Percentiles rank a stretch among this genome's conserved stretches.
phyloP scores from a whole-genome alignment of 805 yeast species.

The Millerozyma miso region DNA sequence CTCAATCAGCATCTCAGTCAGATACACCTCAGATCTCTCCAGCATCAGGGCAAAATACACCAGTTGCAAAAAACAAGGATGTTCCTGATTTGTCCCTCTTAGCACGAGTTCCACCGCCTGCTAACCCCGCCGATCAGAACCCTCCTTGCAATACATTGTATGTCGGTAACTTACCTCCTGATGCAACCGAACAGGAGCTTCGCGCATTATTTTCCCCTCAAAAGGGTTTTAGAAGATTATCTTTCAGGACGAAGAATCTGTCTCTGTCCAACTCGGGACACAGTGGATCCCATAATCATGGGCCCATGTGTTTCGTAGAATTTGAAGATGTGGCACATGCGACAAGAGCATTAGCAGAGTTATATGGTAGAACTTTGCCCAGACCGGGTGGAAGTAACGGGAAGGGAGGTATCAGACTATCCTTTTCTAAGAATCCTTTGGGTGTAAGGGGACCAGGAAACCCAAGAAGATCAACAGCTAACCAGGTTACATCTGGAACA shows the following conservation, averaged over 20 bases:
- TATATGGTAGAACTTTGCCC: slow-evolving; percentile 89
- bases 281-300: slow-evolving; percentile 53
- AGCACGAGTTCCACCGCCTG: slow-evolving; percentile 84
- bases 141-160: slow-evolving; percentile 97
- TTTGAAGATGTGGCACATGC: slow-evolving; percentile 95
- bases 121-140: slow-evolving; percentile 98
- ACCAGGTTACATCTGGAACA: slow-evolving; percentile 18
- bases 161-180: slow-evolving; percentile 96
- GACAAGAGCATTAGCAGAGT: slow-evolving; percentile 86
- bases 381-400: slow-evolving; percentile 64
- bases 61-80: slow-evolving; percentile 23
- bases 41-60: slow-evolving; percentile 9
- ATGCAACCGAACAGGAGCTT: slow-evolving; percentile 90
- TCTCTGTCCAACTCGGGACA: slow-evolving; percentile 23
- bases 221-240: slow-evolving; percentile 86
- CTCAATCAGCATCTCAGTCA: slow-evolving; percentile 6
- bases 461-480: slow-evolving; percentile 37
- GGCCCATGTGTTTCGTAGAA: slow-evolving; percentile 99
- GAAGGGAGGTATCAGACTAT: slow-evolving; percentile 91
- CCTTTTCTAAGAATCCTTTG: slow-evolving; percentile 93
- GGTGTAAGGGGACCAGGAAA: slow-evolving; percentile 81
- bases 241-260: slow-evolving; percentile 67
- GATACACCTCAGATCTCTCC: slow-evolving; percentile 6
- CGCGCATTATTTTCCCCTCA: slow-evolving; percentile 83
- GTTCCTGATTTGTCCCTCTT: slow-evolving; percentile 65